These are phyloP conservation scores for Mycena albidolilacea DNA, from an alignment of 768 basidiomycete genomes.

Conservation along the genomic window DNA sequence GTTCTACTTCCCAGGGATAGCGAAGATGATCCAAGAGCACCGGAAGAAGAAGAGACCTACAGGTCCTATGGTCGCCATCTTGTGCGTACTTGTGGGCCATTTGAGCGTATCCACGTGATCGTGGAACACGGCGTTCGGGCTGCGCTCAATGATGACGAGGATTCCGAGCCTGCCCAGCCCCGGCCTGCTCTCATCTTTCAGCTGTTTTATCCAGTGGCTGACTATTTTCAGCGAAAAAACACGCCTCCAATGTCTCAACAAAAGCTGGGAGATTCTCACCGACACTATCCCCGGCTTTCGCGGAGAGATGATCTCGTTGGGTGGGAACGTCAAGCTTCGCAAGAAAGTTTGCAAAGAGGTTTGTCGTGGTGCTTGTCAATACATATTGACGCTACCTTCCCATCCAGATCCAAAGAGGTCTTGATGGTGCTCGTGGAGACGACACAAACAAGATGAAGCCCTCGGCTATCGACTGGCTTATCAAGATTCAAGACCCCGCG, in stretches of 20 bases:
- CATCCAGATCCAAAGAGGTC: not conserved
- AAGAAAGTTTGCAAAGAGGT: slow-evolving; percentile 4
- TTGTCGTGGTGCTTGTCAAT: too few species aligned
- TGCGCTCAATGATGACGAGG: not conserved
- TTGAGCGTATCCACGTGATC: slow-evolving; percentile 2
- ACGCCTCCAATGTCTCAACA: not conserved
- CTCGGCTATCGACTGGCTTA: not conserved
- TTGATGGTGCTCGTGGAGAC: not conserved
- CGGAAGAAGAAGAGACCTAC: not conserved
- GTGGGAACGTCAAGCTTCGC: slow-evolving; percentile 4
- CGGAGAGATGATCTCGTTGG: slow-evolving; percentile 12
- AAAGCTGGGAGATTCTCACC: not conserved
- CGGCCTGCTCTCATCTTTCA: not conserved
- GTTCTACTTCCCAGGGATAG: not conserved
- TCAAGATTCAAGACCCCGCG: not conserved
- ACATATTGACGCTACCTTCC: not conserved
- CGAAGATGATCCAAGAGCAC: not conserved
- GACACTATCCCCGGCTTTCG: slow-evolving; percentile 3
- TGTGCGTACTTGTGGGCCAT: not conserved
- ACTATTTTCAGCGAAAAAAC: not conserved
- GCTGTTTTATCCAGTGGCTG: not conserved
- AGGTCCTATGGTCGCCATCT: slow-evolving; percentile 7
- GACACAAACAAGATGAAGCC: not conserved
- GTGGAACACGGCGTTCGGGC: not conserved
- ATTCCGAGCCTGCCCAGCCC: not conserved